A percentile compares a stretch with the other conserved stretches of the same genome.
Evolutionary conservation across 2,329 filamentous ascomycete species (phyloP).

Genomic region (Claviceps arundinis): DNA sequence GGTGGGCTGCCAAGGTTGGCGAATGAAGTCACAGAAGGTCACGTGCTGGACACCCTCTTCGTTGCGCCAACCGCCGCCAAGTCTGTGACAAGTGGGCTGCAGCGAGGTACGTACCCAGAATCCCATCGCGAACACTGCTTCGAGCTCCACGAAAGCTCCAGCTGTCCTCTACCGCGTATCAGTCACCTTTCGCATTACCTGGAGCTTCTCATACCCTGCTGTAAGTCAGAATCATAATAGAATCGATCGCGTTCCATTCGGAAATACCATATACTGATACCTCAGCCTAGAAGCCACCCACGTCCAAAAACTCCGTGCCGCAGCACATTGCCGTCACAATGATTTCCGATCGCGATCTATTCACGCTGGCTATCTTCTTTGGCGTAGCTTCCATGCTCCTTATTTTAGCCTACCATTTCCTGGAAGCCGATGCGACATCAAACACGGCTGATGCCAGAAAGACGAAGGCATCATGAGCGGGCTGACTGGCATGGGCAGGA

Average conservation of each 20-base stretch:
- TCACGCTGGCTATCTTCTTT: constrained; percentile 84
- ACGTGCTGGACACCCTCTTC: constrained; percentile 10
- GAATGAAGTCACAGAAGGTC: constrained; percentile 15
- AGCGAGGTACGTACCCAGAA: neutral
- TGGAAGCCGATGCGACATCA: constrained; percentile 66
- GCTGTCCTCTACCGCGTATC: constrained; percentile 7
- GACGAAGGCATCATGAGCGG: constrained; percentile 3
- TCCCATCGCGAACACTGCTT: neutral
- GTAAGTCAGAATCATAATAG: neutral
- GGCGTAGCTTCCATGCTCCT: constrained; percentile 81
- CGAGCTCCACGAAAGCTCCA: constrained; percentile 7
- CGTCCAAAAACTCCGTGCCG: neutral
- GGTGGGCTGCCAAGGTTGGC: constrained; percentile 10
- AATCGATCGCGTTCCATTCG: too few species aligned
- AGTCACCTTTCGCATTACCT: neutral
- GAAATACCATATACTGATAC: neutral
- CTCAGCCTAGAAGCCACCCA: neutral
- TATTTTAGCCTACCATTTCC: constrained; percentile 90
- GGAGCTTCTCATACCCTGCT: neutral
- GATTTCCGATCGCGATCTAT: constrained; percentile 90
- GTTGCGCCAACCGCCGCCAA: too few species aligned
- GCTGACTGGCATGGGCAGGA: neutral
- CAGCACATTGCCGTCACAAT: constrained; percentile 40
- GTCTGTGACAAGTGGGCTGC: neutral
- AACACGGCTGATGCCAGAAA: constrained; percentile 5